Conservation (phyloP, 352 stramenopile genomes). For the Phytophthora fragariae region DNA sequence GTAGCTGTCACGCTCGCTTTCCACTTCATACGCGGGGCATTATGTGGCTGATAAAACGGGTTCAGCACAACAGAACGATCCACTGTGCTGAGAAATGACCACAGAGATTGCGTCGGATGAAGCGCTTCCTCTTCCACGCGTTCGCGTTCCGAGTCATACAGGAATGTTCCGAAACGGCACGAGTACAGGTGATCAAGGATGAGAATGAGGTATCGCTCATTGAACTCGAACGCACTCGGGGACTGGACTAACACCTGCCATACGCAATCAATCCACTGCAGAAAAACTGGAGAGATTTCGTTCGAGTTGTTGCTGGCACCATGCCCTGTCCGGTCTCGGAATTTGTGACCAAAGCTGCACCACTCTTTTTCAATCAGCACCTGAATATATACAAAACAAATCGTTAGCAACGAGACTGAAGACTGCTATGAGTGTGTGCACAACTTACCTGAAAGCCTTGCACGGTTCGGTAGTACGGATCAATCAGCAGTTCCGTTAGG, state of each 20-base stretch:
- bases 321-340: conserved; percentile 78
- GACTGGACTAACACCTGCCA: conserved; percentile 84
- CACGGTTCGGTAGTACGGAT: conserved; percentile 92
- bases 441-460: conserved; percentile 47
- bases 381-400: conserved; percentile 38
- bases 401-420: background rate
- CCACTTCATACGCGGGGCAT: conserved; percentile 54
- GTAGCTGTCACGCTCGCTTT: conserved; percentile 65
- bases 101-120: conserved; percentile 74
- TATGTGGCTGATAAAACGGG: conserved; percentile 72
- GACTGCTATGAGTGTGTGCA: background rate
- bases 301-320: conserved; percentile 56
- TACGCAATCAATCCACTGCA: conserved; percentile 92
- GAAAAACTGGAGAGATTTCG: conserved; percentile 98
- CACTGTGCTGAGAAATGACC: conserved; percentile 77
- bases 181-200: conserved; percentile 86
- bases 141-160: conserved; percentile 95
- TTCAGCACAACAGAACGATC: conserved; percentile 72
- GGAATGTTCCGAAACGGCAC: conserved; percentile 92
- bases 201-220: conserved; percentile 83
- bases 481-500: conserved; percentile 88
- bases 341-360: conserved; percentile 92
- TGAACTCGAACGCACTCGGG: conserved; percentile 87
- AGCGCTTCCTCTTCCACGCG: conserved; percentile 60
- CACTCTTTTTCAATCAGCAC: conserved; percentile 92